Evolutionary conservation across 2,329 filamentous ascomycete species (phyloP).

Genomic region (Aspergillus bombycis): DNA sequence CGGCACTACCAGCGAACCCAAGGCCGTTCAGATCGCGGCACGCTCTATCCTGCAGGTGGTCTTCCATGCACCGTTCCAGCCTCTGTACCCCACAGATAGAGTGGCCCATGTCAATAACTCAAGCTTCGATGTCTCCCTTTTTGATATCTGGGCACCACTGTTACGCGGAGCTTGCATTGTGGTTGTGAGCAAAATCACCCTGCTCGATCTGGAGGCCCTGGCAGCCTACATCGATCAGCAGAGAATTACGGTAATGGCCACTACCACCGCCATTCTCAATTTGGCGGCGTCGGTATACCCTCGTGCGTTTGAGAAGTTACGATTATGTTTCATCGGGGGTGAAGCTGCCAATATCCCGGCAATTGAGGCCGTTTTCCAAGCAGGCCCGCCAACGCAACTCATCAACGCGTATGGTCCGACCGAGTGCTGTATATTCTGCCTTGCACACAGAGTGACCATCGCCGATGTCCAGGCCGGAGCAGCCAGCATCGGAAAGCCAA

Average conservation of each 20-base stretch:
- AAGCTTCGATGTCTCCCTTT: constrained; percentile 30
- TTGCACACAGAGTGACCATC: constrained; percentile 18
- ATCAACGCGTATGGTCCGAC: constrained; percentile 30
- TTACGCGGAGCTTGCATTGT: constrained; percentile 23
- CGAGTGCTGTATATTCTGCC: constrained; percentile 25
- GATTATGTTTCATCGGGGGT: constrained; percentile 13
- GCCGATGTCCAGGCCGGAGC: constrained; percentile 11
- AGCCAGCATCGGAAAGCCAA: background rate
- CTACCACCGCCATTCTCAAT: background rate
- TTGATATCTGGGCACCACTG: constrained; percentile 28
- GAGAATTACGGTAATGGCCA: background rate
- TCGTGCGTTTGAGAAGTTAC: background rate
- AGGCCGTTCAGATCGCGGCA: constrained; percentile 27
- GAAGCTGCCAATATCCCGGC: constrained; percentile 23
- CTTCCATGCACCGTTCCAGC: constrained; percentile 21
- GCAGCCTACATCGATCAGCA: background rate
- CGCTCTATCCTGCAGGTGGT: constrained; percentile 25
- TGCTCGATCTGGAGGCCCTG: background rate
- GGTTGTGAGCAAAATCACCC: background rate
- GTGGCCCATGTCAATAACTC: constrained; percentile 27
- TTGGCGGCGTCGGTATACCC: background rate
- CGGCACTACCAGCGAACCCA: constrained; percentile 26
- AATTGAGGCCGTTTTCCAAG: constrained; percentile 18
- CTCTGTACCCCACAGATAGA: constrained; percentile 14
- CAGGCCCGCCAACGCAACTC: constrained; percentile 21